Base-by-base conservation (phyloP, 129 eudicot species). In the Pseudognaphalium luteoalbum region DNA sequence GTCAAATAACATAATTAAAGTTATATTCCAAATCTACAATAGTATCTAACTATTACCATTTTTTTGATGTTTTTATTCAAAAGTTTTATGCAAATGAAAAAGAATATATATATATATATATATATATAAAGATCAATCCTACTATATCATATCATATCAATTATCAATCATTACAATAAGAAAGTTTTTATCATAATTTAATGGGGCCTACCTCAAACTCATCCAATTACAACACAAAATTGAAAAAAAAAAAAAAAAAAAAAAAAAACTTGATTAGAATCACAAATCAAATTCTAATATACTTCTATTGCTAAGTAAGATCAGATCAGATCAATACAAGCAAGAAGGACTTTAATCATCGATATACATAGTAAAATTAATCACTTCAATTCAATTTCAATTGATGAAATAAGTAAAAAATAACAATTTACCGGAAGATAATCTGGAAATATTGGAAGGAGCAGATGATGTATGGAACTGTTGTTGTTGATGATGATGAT, bases 381-480 rank as follows among this genome's bases (percentile, higher is more conserved):
- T 14, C 54, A 14, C 54, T 14, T 3, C 52, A 44, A 44, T 44
- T 44, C 54, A 47, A 47, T 41, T 39, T 39, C 15, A 10, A 44
- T 44, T 12, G 52, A 44, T 3, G 4, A 44, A 44, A 34, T 0
- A 6, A 16, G 5, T 34, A 34, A 21, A 66, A 42, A 67, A 17
- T n/a, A n/a, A n/a, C 56, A 37, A 80, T 86, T 76, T 16, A 92
- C 97, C 97, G 68, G 93, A 89, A 74, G 96, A 82, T 76, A 92
- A 89, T 83, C 85, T 92, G 58, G 96, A 86, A 56, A 92, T 82
- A 67, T 92, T 89, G 57, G 96, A 77, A 72, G 88, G 81, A 0
- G 77, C 70, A 17, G 78, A 34, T 16, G 83, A 14, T 4, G n/a
- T 47, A 14, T 47, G 54, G 12, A 47, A 47, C 14, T 47, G 54